Base-by-base conservation (phyloP, 352 stramenopile species). In the Pythium aquatile region DNA sequence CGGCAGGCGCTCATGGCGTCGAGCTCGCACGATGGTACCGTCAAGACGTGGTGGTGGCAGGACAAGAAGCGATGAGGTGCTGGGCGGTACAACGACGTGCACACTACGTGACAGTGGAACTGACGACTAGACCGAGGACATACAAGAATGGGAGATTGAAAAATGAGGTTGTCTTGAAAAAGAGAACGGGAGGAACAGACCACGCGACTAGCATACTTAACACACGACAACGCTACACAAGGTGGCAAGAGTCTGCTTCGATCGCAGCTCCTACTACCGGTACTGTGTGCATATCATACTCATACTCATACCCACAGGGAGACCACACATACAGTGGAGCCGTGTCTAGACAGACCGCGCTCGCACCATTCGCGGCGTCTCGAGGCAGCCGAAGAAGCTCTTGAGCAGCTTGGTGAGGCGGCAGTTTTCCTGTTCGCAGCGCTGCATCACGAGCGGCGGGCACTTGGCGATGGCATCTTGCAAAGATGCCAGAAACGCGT, bases 11-110 rank as follows among this genome's bases (percentile, higher is more conserved):
- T 94, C 0, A 86, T 96, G 69, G 85, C 82, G 17, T 94, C 83
- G 0, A 94, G 88, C 52, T 94, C 81, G 20, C 86, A 96, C 55
- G 88, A 96, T 47, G 86, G 83, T 48, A 95, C 88, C n/a, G 83
- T 96, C 32, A 94, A 94, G 63, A 95, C 86, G 13, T 96, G 88
- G 88, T 96, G 84, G 85, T 95, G 81, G 81, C 75, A 90, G 59
- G 83, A 93, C 67, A 79, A 82, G 64, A 84, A 72, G 40, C 75
- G 70, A 79, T 83, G 40, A 64, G 65, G 42, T 1, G 20, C 14
- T 28, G 40, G 17, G 29, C 28, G 7, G 30, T 42, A 40, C 54
- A 26, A 29, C 11, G 14, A 44, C 17, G 42, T 28, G 44, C n/a
- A 13, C 16, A 26, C 32, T 35, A 5, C 8, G 8, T 35, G 20